A percentile compares a stretch with the other conserved stretches of the same genome.
These are phyloP conservation scores for Chrysoporthe cubensis DNA, from an alignment of 2,329 filamentous ascomycete genomes.

Conservation along the genomic window DNA sequence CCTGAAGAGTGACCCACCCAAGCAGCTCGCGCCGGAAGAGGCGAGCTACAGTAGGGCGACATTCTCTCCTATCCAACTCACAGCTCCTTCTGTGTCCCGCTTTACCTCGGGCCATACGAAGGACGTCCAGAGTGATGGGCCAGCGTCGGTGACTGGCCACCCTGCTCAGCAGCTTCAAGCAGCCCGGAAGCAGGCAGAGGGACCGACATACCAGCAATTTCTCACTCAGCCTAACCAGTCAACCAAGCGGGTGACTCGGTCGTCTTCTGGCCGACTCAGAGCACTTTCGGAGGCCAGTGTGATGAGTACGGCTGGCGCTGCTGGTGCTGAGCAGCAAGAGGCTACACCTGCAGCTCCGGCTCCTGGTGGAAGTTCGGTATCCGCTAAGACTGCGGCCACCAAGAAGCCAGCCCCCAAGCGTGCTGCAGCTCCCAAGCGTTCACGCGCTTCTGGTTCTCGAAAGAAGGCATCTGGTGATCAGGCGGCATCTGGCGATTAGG, in stretches of 20 bases:
- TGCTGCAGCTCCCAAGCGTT: neutral
- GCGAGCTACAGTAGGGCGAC: too few relatives aligned
- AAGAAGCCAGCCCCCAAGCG: neutral
- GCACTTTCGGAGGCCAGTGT: neutral
- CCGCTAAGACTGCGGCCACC: neutral
- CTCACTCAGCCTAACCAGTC: neutral
- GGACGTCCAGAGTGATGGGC: too few relatives aligned
- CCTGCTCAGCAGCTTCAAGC: too few relatives aligned
- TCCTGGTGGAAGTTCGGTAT: neutral
- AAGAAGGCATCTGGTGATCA: neutral
- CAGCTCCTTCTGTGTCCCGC: too few relatives aligned
- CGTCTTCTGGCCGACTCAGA: neutral
- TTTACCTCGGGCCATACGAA: too few relatives aligned
- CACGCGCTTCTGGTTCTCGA: neutral
- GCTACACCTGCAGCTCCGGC: neutral
- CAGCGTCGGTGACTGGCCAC: too few relatives aligned
- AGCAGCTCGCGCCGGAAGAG: too few relatives aligned
- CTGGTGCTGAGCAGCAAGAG: neutral
- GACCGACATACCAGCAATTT: too few relatives aligned
- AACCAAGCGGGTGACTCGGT: neutral
- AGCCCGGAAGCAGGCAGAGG: too few relatives aligned
- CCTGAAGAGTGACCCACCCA: too few relatives aligned
- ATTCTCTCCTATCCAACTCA: neutral
- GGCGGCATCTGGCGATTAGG: neutral
- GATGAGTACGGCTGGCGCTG: neutral